phyloP scores from a whole-genome alignment of 208 protist genomes.

The Leishmania gerbilli region DNA sequence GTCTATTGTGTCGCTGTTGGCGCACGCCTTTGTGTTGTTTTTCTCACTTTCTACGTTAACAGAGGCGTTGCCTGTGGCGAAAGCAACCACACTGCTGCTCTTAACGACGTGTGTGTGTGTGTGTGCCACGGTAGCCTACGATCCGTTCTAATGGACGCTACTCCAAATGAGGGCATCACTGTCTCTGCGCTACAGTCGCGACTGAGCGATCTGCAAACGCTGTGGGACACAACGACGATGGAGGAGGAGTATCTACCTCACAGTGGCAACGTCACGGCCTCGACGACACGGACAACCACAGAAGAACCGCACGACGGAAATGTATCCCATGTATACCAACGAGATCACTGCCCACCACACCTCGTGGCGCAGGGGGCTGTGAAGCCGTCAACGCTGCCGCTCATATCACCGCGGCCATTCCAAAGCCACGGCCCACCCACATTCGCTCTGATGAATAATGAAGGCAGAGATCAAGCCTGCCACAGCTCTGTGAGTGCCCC shows the following conservation, averaged over 20 bases:
- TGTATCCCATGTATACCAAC: neutral
- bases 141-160: neutral
- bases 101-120: neutral
- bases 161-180: neutral
- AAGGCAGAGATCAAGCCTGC: neutral
- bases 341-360: neutral
- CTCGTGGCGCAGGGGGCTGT: neutral
- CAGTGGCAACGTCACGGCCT: neutral
- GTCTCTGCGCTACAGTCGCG: neutral
- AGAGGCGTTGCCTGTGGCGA: neutral
- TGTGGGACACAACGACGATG: neutral
- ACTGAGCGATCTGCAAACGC: slow-evolving; percentile 9
- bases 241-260: neutral
- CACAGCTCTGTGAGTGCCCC: neutral
- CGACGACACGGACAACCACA: neutral
- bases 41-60: neutral
- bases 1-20: neutral
- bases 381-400: slow-evolving; percentile 2
- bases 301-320: neutral
- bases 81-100: neutral
- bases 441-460: neutral
- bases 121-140: neutral
- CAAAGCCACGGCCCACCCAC: neutral
- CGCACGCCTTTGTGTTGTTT: neutral
- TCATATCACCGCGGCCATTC: neutral